Evolutionary conservation across 805 yeast species (phyloP), one percentile per base, ranked within the genome.

Genomic region (Cyberlindnera amylophila): DNA sequence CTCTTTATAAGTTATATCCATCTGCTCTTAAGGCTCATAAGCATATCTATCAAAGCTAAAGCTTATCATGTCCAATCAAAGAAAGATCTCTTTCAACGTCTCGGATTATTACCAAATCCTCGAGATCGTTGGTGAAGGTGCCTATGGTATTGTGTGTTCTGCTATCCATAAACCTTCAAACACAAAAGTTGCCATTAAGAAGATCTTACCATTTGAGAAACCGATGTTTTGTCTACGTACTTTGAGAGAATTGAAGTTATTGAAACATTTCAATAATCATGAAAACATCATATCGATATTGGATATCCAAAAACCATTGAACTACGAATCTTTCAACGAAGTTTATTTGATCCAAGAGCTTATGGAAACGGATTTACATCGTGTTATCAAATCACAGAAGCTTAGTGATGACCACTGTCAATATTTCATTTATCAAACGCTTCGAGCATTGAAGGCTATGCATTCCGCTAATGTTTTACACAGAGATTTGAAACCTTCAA

Each of bases 401-500:
- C 63, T 85, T 34, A 73, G 76, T 41, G 82, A 80, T 58, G 85
- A 81, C 45, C 90, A 83, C 54, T 72, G 78, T 39, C 83, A 81
- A 54, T 84, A 82, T 54, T 79, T 85, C 57, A 70, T 75, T 12
- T 84, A 84, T 55, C 91, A 85, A 54, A 71, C 83, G 1, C 57
- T 85, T 23, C 70, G 87, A 48, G 91, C 87, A 1, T 65, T 85
- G 38, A 83, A 82, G 52, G 74, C 78, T 15, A 74, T 85, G 51
- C 93, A 85, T 59, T 72, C 81, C 33, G 86, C 87, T 6, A 75
- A 77, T 38, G 88, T 85, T 1, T 75, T 85, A 31, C 93, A 85
- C 59, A 65, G 93, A 48, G 93, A 85, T 60, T 67, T 85, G 45
- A 85, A 85, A 57, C 91, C 93, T 0, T 78, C 86, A 10, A 85